Conservation (phyloP, 768 basidiomycete genomes). For the Tubosaeta sp. region DNA sequence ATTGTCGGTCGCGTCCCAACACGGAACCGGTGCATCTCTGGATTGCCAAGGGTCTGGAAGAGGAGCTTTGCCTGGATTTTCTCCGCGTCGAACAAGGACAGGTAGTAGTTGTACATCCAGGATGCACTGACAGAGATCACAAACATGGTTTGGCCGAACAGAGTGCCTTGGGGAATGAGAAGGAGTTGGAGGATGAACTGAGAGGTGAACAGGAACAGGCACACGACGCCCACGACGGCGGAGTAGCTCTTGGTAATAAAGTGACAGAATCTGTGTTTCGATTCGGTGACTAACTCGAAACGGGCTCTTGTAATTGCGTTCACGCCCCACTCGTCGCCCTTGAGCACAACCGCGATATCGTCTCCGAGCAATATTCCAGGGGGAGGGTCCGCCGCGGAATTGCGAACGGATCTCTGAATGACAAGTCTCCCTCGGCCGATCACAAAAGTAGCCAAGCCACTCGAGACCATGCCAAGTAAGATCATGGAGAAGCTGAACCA, state of each 20-base stretch:
- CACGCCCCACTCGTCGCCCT: conserved; percentile 23
- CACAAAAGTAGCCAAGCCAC: conserved; percentile 24
- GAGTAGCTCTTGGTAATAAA: conserved; percentile 5
- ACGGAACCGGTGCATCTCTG: conserved; percentile 9
- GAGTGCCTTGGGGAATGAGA: conserved; percentile 29
- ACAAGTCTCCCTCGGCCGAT: conserved; percentile 23
- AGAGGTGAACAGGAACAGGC: conserved; percentile 23
- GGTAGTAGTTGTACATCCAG: conserved; percentile 30
- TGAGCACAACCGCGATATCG: conserved; percentile 20
- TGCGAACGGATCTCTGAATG: conserved; percentile 13
- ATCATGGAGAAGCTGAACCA: conserved; percentile 33
- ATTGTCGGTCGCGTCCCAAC: conserved; percentile 18
- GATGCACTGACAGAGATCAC: conserved; percentile 25
- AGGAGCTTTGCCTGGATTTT: conserved; percentile 21
- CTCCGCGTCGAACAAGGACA: conserved; percentile 31
- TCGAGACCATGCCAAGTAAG: conserved; percentile 26
- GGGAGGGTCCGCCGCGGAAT: conserved; percentile 15
- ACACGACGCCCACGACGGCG: conserved; percentile 11
- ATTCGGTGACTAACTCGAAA: conserved; percentile 19
- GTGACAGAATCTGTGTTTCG: background rate
- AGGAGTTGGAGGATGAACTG: conserved; percentile 32
- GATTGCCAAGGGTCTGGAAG: conserved; percentile 9
- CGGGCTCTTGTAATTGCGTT: conserved; percentile 24
- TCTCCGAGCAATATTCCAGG: conserved; percentile 22
- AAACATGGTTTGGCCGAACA: conserved; percentile 34